A percentile compares a stretch with the other conserved stretches of the same genome.
These are phyloP conservation scores for Pistacia vera DNA, from an alignment of 345 rosid species.

Conservation along the genomic window DNA sequence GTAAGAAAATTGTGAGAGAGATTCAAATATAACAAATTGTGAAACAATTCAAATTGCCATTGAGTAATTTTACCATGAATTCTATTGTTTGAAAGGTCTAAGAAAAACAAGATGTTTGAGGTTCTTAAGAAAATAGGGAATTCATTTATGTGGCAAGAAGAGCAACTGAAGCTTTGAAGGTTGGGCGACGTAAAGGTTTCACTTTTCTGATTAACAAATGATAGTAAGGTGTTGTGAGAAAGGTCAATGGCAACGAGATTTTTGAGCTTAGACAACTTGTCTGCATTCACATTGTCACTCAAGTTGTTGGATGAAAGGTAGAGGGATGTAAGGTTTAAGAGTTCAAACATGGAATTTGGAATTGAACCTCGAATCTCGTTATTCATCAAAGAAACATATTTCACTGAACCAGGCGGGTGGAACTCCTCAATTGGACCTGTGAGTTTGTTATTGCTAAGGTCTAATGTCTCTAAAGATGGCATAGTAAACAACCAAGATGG, in stretches of 20 bases:
- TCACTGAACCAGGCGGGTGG: background rate
- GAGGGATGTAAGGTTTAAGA: background rate
- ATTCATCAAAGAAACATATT: background rate
- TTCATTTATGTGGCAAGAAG: background rate
- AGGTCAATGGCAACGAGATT: background rate
- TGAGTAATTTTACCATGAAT: background rate
- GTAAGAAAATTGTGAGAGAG: constrained; percentile 1
- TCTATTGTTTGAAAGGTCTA: constrained; percentile 6
- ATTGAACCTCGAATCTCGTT: background rate
- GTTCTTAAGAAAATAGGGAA: background rate
- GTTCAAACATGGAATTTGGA: background rate
- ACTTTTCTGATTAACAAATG: background rate
- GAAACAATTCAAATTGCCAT: background rate
- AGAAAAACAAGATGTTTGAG: background rate
- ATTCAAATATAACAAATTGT: background rate
- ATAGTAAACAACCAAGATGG: constrained; percentile 15
- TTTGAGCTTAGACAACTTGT: background rate
- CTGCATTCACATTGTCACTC: background rate
- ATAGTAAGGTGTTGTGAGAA: background rate
- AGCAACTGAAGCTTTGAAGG: background rate
- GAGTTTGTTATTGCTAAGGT: constrained; percentile 7
- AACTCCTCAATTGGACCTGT: background rate
- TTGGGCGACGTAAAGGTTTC: background rate
- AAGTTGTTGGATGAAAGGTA: background rate
- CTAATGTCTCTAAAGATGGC: background rate